A percentile compares a stretch with the other conserved stretches of the same genome.
These are phyloP conservation scores for Scytalidium lignicola DNA, from an alignment of 2,329 filamentous ascomycete species.

Conservation along the genomic window DNA sequence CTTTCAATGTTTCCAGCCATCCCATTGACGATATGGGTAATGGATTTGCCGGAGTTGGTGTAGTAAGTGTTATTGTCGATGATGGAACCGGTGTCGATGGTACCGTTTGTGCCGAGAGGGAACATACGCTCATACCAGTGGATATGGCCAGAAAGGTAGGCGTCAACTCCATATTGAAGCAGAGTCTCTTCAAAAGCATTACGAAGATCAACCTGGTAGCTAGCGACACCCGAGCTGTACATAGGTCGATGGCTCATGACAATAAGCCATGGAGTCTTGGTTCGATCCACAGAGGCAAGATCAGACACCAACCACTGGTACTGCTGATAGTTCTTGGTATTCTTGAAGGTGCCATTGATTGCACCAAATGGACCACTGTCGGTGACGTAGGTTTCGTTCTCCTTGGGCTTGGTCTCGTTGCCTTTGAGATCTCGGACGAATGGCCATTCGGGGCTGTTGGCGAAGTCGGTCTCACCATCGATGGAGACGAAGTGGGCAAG, in stretches of 20 bases:
- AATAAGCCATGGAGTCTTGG: slow-evolving; percentile 24
- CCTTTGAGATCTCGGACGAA: slow-evolving; percentile 38
- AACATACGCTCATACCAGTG: slow-evolving; percentile 42
- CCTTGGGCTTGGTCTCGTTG: slow-evolving; percentile 34
- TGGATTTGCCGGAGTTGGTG: slow-evolving; percentile 40
- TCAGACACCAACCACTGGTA: slow-evolving; percentile 40
- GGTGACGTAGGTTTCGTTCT: slow-evolving; percentile 39
- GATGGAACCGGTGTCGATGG: slow-evolving; percentile 36
- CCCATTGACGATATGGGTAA: slow-evolving; percentile 47
- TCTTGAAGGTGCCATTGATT: slow-evolving; percentile 36
- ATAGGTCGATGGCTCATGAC: slow-evolving; percentile 29
- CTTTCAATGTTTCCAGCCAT: slow-evolving; percentile 48
- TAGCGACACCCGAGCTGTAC: slow-evolving; percentile 39
- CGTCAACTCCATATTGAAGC: slow-evolving; percentile 40
- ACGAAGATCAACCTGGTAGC: slow-evolving; percentile 38
- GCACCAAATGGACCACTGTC: slow-evolving; percentile 44
- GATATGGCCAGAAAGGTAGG: slow-evolving; percentile 39
- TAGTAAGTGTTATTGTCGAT: slow-evolving; percentile 43
- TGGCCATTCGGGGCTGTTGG: slow-evolving; percentile 40
- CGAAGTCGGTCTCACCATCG: slow-evolving; percentile 45
- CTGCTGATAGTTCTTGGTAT: slow-evolving; percentile 34
- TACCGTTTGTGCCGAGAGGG: slow-evolving; percentile 33
- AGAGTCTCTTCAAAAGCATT: slow-evolving; percentile 40
- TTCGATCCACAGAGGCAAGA: slow-evolving; percentile 20
- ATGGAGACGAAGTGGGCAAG: slow-evolving; percentile 46